Evolutionary conservation across 257 asterid genomes (phyloP), one percentile per base, ranked within the genome.

Genomic region (Cynanchum wilfordii): DNA sequence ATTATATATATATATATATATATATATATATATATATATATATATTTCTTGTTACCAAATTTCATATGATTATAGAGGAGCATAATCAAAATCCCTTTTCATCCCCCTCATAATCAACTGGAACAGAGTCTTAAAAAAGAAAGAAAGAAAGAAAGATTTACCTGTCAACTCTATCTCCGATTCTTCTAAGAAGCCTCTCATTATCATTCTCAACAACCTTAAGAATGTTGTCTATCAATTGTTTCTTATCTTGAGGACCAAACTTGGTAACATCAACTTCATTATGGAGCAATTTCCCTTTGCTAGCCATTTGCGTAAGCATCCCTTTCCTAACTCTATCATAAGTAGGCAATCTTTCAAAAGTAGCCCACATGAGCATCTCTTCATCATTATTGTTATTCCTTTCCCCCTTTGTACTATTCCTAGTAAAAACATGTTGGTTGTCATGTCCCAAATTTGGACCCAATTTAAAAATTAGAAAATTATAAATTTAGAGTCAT

Each of bases 331-430:
- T 84, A 82, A 88, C 38, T 62, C 97, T 76, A 45, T 90, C 90
- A 62, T 85, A 88, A 27, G 97, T 90, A 38, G 93, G 91, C 36
- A 90, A 83, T 78, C 95, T 85, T 84, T 90, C 95, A 27, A 90
- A 83, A 25, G 97, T 95, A 9, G 97, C 97, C 97, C 95, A 88
- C 44, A 72, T 77, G 10, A 90, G 95, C 87, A 89, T 90, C 79
- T 87, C 88, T 82, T 90, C 96, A 33, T 90, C 97, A 36, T 36
- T 36, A 36, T 36, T 36, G 5, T 36, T 36, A 84, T 29, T 79
- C 79, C 30, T 86, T 69, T 79, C 84, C 79, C 88, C 80, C 0
- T 1, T 73, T 36, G 90, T 85, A 81, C 95, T 85, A 44, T 76
- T 87, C 83, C 92, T 68, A 30, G 63, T 49, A 74, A 90, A 70